phyloP scores from a whole-genome alignment of 2,329 filamentous ascomycete genomes.

The Bisporella sp. region DNA sequence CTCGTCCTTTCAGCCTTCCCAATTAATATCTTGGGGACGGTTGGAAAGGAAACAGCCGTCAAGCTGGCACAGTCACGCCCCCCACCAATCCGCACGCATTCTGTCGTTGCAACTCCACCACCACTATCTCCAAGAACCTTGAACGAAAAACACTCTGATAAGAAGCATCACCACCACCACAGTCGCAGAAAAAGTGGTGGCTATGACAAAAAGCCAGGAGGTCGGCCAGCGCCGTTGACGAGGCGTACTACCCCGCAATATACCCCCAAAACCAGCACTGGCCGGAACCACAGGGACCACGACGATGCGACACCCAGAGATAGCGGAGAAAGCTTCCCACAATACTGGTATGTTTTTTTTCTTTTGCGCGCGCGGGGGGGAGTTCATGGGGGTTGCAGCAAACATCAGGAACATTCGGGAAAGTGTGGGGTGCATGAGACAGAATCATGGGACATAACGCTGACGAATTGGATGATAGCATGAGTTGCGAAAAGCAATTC shows the following conservation, averaged over 20 bases:
- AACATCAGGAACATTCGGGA: background rate
- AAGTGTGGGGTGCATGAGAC: constrained; percentile 18
- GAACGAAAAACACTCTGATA: constrained; percentile 10
- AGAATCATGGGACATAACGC: background rate
- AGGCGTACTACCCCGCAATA: constrained; percentile 17
- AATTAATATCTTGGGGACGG: too few relatives aligned
- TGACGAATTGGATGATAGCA: constrained; percentile 36
- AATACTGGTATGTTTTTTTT: constrained; percentile 50
- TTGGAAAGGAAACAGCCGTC: too few relatives aligned
- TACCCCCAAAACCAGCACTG: constrained; percentile 7
- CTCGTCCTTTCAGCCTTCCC: background rate
- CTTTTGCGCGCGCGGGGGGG: too few relatives aligned
- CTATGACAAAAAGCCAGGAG: constrained; percentile 9
- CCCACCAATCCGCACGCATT: constrained; percentile 16
- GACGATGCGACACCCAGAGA: constrained; percentile 27
- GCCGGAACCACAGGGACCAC: constrained; percentile 12
- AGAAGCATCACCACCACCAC: constrained; percentile 13
- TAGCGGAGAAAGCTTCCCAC: constrained; percentile 56
- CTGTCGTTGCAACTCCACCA: constrained; percentile 11
- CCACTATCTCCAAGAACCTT: constrained; percentile 16
- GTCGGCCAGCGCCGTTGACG: constrained; percentile 13
- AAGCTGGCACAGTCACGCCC: constrained; percentile 19
- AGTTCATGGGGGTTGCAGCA: background rate
- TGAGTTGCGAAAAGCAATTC: constrained; percentile 63
- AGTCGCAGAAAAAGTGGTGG: constrained; percentile 19